Conservation (phyloP, 1,284 basidiomycete species). For the Trametes versicolor region DNA sequence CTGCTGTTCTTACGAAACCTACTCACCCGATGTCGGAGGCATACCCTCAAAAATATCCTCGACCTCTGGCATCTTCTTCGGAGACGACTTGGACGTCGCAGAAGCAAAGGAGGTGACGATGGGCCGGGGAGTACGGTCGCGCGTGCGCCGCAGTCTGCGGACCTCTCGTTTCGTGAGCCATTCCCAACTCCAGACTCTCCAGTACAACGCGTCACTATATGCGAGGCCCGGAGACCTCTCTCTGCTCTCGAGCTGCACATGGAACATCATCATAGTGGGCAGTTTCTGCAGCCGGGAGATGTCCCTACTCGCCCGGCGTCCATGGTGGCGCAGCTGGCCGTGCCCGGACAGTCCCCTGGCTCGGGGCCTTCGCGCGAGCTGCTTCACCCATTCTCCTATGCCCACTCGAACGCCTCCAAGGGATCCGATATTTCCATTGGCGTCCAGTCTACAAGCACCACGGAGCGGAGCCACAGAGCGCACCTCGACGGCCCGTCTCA, state of each 20-base stretch:
- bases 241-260: conserved; percentile 30
- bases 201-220: conserved; percentile 12
- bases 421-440: conserved; percentile 26
- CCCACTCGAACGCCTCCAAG: conserved; percentile 32
- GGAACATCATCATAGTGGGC: conserved; percentile 16
- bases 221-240: conserved; percentile 30
- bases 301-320: conserved; percentile 28
- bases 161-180: background rate
- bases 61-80: background rate
- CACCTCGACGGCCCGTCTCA: background rate
- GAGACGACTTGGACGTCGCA: background rate
- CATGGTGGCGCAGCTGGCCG: conserved; percentile 17
- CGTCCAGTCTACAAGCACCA: conserved; percentile 23
- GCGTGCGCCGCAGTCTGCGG: background rate
- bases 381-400: conserved; percentile 27
- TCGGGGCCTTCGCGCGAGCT: conserved; percentile 8
- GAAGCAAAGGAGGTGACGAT: background rate
- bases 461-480: conserved; percentile 8
- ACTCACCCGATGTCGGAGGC: background rate
- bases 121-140: background rate
- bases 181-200: background rate
- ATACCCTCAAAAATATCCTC: background rate
- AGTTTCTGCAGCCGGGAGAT: conserved; percentile 27
- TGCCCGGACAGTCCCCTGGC: conserved; percentile 21
- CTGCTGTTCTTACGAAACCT: conserved; percentile 2